phyloP scores from a whole-genome alignment of 352 stramenopile species.

The Pythium aphanidermatum region DNA sequence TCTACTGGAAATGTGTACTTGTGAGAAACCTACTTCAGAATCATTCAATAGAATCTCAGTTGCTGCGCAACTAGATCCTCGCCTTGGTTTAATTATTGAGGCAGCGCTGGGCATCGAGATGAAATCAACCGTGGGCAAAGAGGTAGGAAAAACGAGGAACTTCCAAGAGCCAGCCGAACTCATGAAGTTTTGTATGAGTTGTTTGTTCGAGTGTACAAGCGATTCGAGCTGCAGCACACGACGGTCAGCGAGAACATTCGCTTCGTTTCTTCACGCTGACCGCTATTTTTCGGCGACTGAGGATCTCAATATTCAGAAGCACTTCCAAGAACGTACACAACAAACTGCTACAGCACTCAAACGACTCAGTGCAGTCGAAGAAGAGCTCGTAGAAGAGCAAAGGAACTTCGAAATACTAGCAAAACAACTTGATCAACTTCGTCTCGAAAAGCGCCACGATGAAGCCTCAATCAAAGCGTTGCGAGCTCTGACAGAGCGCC shows the following conservation, averaged over 20 bases:
- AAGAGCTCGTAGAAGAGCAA: slow-evolving; percentile 63
- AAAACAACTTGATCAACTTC: slow-evolving; percentile 43
- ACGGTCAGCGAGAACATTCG: slow-evolving; percentile 20
- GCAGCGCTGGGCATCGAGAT: slow-evolving; percentile 6
- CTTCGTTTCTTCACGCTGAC: slow-evolving; percentile 49
- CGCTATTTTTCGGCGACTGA: slow-evolving; percentile 26
- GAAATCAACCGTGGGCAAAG: neutral
- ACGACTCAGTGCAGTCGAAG: slow-evolving; percentile 49
- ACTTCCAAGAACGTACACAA: slow-evolving; percentile 11
- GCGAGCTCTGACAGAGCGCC: slow-evolving; percentile 11
- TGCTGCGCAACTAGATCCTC: slow-evolving; percentile 37
- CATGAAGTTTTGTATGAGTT: slow-evolving; percentile 2
- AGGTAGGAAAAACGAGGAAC: neutral
- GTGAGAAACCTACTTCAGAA: slow-evolving; percentile 47
- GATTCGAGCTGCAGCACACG: neutral
- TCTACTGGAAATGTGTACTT: slow-evolving; percentile 59
- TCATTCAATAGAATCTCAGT: slow-evolving; percentile 43
- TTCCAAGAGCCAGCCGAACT: neutral
- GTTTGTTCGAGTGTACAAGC: slow-evolving; percentile 1
- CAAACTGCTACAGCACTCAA: slow-evolving; percentile 38
- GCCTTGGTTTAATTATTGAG: slow-evolving; percentile 33
- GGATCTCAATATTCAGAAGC: slow-evolving; percentile 11
- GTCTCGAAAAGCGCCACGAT: slow-evolving; percentile 22
- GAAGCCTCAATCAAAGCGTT: slow-evolving; percentile 5
- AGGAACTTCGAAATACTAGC: slow-evolving; percentile 63